Evolutionary conservation across 2,329 filamentous ascomycete species (phyloP).

Genomic region (Dendryphion nanum): DNA sequence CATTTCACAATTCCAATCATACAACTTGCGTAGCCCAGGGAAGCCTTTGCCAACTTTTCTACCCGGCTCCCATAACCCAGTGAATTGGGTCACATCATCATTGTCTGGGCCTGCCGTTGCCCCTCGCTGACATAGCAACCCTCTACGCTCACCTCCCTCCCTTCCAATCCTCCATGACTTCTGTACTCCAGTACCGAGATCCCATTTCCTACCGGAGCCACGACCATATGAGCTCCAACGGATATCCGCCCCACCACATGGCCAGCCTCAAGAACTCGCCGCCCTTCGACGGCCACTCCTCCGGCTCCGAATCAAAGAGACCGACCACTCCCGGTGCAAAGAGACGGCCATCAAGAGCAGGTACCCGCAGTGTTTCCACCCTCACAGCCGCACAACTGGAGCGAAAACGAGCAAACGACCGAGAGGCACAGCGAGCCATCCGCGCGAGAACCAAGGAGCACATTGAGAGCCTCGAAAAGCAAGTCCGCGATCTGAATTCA

Average conservation of each 20-base stretch:
- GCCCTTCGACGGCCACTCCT: conserved; percentile 39
- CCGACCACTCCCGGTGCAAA: conserved; percentile 38
- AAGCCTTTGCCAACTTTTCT: conserved; percentile 22
- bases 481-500: conserved; percentile 52
- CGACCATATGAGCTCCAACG: conserved; percentile 38
- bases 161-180: conserved; percentile 41
- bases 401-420: conserved; percentile 59
- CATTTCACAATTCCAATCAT: conserved; percentile 18
- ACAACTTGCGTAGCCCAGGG: conserved; percentile 1
- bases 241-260: conserved; percentile 35
- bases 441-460: conserved; percentile 59
- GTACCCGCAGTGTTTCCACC: conserved; percentile 57
- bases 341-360: conserved; percentile 53
- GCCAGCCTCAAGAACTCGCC: conserved; percentile 35
- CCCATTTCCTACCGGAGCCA: conserved; percentile 37
- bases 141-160: conserved; percentile 30
- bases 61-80: neutral
- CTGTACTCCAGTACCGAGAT: conserved; percentile 39
- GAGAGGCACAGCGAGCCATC: conserved; percentile 60
- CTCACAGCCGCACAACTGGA: conserved; percentile 59
- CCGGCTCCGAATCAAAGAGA: conserved; percentile 38
- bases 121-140: conserved; percentile 34
- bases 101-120: conserved; percentile 23
- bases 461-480: conserved; percentile 57
- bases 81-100: no score